A percentile compares a stretch with the other conserved stretches of the same genome.
Evolutionary conservation across 768 basidiomycete species (phyloP).

Genomic region (Lentinula lateritia): DNA sequence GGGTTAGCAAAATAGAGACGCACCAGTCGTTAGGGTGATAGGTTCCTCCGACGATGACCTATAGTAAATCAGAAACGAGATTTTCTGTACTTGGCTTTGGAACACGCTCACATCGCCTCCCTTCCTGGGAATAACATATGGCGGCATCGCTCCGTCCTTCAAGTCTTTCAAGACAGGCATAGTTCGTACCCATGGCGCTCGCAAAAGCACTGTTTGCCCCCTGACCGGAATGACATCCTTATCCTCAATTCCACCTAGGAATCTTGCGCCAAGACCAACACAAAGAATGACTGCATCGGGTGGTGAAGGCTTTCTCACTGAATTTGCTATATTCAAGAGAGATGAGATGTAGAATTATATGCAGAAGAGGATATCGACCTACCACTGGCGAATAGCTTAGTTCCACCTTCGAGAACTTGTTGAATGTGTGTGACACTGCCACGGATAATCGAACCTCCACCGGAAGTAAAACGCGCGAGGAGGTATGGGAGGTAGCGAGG

Average conservation of each 20-base stretch:
- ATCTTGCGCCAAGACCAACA: conserved; percentile 67
- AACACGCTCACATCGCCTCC: conserved; percentile 41
- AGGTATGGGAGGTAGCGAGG: conserved; percentile 71
- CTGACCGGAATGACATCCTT: conserved; percentile 66
- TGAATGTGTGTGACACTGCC: conserved; percentile 61
- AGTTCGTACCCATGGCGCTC: conserved; percentile 63
- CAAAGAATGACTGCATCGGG: conserved; percentile 65
- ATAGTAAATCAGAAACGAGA: neutral
- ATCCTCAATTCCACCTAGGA: conserved; percentile 81
- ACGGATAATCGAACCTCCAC: conserved; percentile 59
- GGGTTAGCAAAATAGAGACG: neutral
- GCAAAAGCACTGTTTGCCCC: conserved; percentile 77
- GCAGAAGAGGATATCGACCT: neutral
- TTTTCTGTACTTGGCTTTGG: neutral
- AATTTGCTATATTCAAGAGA: neutral
- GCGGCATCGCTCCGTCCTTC: conserved; percentile 31
- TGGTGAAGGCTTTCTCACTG: conserved; percentile 13
- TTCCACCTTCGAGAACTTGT: conserved; percentile 63
- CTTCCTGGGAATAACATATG: conserved; percentile 62
- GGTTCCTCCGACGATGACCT: conserved; percentile 32
- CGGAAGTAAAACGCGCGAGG: conserved; percentile 51
- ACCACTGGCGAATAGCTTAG: conserved; percentile 25
- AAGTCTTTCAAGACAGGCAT: conserved; percentile 33
- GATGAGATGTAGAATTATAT: neutral
- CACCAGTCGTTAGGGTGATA: conserved; percentile 3